phyloP scores from a whole-genome alignment of 2,329 filamentous ascomycete genomes.

The Arthrocladium fulminans region DNA sequence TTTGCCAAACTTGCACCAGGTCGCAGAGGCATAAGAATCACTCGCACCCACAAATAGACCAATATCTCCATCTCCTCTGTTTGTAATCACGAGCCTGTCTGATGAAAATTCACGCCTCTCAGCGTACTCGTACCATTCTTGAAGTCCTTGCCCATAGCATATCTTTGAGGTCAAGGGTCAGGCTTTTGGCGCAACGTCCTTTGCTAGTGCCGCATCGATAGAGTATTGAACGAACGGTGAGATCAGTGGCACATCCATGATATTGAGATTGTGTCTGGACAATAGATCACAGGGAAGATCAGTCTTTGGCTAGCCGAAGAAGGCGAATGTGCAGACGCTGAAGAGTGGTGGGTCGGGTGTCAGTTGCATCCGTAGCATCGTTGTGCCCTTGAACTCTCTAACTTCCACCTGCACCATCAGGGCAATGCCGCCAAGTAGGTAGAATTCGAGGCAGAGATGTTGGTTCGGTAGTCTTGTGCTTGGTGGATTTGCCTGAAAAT shows the following conservation, averaged over 20 bases:
- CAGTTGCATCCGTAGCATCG: constrained; percentile 61
- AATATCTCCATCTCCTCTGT: constrained; percentile 56
- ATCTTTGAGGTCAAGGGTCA: constrained; percentile 65
- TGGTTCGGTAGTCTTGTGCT: constrained; percentile 60
- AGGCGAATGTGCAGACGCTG: constrained; percentile 63
- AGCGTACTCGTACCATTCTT: constrained; percentile 62
- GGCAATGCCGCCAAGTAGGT: constrained; percentile 50
- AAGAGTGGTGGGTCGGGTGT: constrained; percentile 71
- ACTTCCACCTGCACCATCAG: constrained; percentile 67
- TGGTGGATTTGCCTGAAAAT: constrained; percentile 51
- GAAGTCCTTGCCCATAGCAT: constrained; percentile 72
- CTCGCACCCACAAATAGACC: constrained; percentile 55
- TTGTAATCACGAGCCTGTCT: constrained; percentile 62
- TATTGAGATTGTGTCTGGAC: constrained; percentile 58
- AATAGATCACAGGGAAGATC: constrained; percentile 62
- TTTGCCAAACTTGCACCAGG: constrained; percentile 70
- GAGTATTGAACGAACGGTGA: constrained; percentile 67
- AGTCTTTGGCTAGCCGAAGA: constrained; percentile 66
- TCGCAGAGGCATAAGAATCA: constrained; percentile 63
- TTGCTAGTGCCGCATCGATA: constrained; percentile 62
- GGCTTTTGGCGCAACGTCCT: constrained; percentile 67
- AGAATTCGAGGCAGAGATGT: constrained; percentile 64
- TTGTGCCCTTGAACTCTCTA: constrained; percentile 60
- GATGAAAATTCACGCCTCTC: constrained; percentile 59
- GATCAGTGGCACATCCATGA: constrained; percentile 68